A percentile compares a stretch with the other conserved stretches of the same genome.
Conservation (phyloP, 495 filamentous ascomycete genomes). For the Copromyces sp. region DNA sequence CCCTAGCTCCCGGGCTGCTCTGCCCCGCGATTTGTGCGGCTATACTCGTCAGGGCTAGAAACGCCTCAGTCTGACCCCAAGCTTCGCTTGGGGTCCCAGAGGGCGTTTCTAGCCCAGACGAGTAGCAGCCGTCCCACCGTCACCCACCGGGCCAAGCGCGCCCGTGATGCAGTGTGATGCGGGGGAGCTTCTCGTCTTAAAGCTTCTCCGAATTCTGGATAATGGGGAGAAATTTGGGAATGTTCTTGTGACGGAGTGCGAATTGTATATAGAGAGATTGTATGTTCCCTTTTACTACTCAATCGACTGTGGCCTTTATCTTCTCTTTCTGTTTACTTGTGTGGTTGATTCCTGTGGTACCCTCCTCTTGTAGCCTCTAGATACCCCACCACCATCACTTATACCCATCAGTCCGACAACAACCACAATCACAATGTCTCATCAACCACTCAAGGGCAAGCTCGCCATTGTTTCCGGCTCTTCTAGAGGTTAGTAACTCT, state of each 20-base stretch:
- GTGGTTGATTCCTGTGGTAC: not conserved
- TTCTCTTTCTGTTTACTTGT: not conserved
- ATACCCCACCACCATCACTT: not conserved
- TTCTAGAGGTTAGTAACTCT: conserved; percentile 48
- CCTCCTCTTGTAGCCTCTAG: not conserved
- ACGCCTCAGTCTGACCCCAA: too few relatives aligned
- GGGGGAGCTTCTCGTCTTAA: not conserved
- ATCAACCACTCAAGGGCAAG: conserved; percentile 50
- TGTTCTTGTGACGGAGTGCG: not conserved
- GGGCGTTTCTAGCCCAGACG: too few relatives aligned
- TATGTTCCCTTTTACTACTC: not conserved
- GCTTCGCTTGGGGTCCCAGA: too few relatives aligned
- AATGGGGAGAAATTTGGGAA: not conserved
- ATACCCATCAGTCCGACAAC: not conserved
- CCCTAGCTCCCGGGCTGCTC: not conserved
- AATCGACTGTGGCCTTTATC: not conserved
- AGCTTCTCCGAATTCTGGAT: not conserved
- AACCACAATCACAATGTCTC: conserved; percentile 17
- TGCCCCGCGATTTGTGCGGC: conserved; percentile 21
- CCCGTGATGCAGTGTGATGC: not conserved
- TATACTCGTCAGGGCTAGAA: too few relatives aligned
- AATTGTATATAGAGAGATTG: not conserved
- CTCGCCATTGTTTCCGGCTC: conserved; percentile 70
- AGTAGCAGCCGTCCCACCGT: conserved; percentile 4
- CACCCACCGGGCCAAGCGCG: not conserved